phyloP scores from a whole-genome alignment of 2,329 filamentous ascomycete genomes.

The Fusarium keratoplasticum region DNA sequence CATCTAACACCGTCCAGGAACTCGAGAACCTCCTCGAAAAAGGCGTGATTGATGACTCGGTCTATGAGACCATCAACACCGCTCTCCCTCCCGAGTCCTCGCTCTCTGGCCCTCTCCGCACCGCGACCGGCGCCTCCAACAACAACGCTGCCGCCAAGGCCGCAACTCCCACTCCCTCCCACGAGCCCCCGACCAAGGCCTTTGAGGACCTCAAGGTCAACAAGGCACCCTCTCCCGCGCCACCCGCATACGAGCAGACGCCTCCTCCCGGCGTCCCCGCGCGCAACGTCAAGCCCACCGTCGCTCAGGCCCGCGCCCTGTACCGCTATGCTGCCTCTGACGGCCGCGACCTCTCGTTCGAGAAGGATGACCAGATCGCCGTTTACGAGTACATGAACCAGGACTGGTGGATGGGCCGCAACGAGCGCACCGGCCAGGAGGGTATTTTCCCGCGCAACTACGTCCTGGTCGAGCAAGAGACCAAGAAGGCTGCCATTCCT shows the following conservation, averaged over 20 bases:
- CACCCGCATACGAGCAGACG: constrained; percentile 65
- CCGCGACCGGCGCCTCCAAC: constrained; percentile 51
- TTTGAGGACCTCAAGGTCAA: constrained; percentile 57
- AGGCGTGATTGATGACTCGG: constrained; percentile 79
- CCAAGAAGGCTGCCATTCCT: constrained; percentile 52
- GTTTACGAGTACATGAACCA: constrained; percentile 95
- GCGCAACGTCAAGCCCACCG: constrained; percentile 64
- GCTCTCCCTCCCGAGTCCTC: constrained; percentile 80
- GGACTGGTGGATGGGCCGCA: constrained; percentile 96
- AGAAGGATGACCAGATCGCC: constrained; percentile 82
- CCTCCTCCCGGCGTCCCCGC: constrained; percentile 55
- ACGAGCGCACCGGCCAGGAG: constrained; percentile 83
- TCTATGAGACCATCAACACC: constrained; percentile 79
- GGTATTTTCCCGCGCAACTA: constrained; percentile 97
- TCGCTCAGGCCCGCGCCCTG: constrained; percentile 82
- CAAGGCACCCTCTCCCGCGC: constrained; percentile 52
- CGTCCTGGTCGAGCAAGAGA: constrained; percentile 78
- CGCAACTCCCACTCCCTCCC: constrained; percentile 46
- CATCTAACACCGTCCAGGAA: constrained; percentile 68
- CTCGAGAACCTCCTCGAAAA: constrained; percentile 90
- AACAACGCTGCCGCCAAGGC: constrained; percentile 44
- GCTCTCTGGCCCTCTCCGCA: constrained; percentile 62
- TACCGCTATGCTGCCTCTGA: constrained; percentile 87
- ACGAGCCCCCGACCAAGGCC: constrained; percentile 50
- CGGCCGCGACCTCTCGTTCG: constrained; percentile 82